Evolutionary conservation across 2,329 filamentous ascomycete species (phyloP), one percentile per base, ranked within the genome.

Genomic region (Ilyonectria destructans): DNA sequence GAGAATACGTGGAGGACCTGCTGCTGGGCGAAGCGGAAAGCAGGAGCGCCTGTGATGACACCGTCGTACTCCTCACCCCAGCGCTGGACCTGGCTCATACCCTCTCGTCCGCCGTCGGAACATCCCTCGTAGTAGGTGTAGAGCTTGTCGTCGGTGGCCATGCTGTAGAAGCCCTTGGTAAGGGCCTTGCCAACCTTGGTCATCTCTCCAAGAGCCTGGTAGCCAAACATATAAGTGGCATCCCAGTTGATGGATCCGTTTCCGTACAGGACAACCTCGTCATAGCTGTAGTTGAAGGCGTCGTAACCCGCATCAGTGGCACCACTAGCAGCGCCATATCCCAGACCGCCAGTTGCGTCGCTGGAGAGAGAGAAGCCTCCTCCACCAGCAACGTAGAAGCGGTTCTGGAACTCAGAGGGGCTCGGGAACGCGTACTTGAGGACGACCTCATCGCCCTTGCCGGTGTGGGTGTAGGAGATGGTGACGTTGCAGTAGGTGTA

Each of bases 221-320:
- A 88, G 1, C 79, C 81, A 60, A 87, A 88, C 79, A 84, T 86
- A 77, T 85, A 82, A 3, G 82, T 79, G 1, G 82, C 78, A 37
- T 88, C 81, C 78, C 82, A 88, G 75, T 88, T 86, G 71, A 86
- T 80, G 3, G 84, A 83, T 12, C 86, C 86, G 65, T 89, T 87
- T n/a, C 78, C 82, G 57, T 77, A 74, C 1, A 86, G 78, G 15
- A 82, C 78, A 2, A 84, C 81, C 19, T 79, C 77, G 58, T 82
- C 79, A 51, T 77, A 81, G 67, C 74, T 80, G 63, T 76, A 74
- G 68, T 74, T 74, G 72, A 85, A 84, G 17, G 81, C 82, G 57
- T 81, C 82, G 64, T 85, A 86, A 4, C 84, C 84, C 13, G 79
- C 84, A 57, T 81, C 79, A 4, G 83, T 85, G 49, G 79, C 79